Evolutionary conservation across 2,329 filamentous ascomycete species (phyloP).

Genomic region (Penicillium sp.): DNA sequence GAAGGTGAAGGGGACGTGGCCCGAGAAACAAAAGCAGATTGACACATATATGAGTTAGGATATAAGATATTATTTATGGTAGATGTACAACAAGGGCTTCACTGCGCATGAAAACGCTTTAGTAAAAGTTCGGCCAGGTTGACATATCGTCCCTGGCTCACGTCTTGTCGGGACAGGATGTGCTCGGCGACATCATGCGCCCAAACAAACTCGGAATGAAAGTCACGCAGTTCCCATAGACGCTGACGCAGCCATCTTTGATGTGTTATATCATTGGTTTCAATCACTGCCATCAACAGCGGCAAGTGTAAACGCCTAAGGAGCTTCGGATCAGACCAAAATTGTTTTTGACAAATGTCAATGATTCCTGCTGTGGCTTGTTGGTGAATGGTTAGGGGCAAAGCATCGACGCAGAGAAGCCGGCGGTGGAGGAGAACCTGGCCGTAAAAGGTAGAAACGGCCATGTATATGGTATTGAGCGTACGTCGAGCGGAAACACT

Average conservation of each 20-base stretch:
- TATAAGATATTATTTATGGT: conserved; percentile 13
- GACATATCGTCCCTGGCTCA: conserved; percentile 23
- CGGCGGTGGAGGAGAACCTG: conserved; percentile 37
- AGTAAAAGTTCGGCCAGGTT: conserved; percentile 32
- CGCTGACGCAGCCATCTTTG: conserved; percentile 35
- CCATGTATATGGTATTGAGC: conserved; percentile 38
- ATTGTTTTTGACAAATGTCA: conserved; percentile 37
- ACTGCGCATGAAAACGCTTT: conserved; percentile 19
- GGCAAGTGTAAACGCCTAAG: conserved; percentile 38
- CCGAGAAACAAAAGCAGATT: conserved; percentile 27
- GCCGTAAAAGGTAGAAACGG: conserved; percentile 36
- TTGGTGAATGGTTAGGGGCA: conserved; percentile 27
- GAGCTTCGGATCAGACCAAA: conserved; percentile 30
- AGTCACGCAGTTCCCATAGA: conserved; percentile 29
- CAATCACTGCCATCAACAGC: conserved; percentile 36
- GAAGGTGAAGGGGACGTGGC: not conserved
- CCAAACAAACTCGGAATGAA: conserved; percentile 34
- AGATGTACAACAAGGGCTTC: conserved; percentile 15
- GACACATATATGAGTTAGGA: conserved; percentile 4
- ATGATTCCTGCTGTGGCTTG: conserved; percentile 32
- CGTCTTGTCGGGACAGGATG: conserved; percentile 29
- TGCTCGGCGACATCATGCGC: conserved; percentile 32
- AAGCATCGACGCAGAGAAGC: conserved; percentile 26
- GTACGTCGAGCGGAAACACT: conserved; percentile 33
- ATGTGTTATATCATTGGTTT: conserved; percentile 30